phyloP scores from a whole-genome alignment of 2,329 filamentous ascomycete genomes.

The Sarocladiaceae sp. region DNA sequence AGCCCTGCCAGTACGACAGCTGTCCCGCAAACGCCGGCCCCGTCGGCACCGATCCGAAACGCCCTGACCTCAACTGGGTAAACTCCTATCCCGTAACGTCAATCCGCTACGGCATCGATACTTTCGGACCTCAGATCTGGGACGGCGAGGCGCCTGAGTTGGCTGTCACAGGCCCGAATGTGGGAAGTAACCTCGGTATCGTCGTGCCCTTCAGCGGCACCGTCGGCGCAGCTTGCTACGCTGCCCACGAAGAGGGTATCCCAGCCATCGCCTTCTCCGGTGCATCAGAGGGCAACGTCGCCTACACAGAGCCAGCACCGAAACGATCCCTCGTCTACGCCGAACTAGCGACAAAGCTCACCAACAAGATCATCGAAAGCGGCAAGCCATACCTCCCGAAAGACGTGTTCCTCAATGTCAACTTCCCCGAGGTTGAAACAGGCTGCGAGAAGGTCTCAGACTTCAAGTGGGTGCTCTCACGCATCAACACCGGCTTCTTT shows the following conservation, averaged over 20 bases:
- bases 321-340: slow-evolving; percentile 57
- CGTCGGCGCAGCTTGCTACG: slow-evolving; percentile 60
- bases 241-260: slow-evolving; percentile 48
- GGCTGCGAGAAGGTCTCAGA: slow-evolving; percentile 46
- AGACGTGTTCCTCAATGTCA: slow-evolving; percentile 63
- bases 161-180: slow-evolving; percentile 62
- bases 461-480: slow-evolving; percentile 61
- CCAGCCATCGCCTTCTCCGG: slow-evolving; percentile 68
- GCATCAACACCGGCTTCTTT: slow-evolving; percentile 54
- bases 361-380: slow-evolving; percentile 47
- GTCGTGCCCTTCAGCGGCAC: slow-evolving; percentile 60
- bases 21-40: slow-evolving; percentile 54
- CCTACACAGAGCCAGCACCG: slow-evolving; percentile 50
- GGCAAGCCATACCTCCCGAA: slow-evolving; percentile 60
- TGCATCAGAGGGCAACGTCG: slow-evolving; percentile 40
- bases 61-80: slow-evolving; percentile 63
- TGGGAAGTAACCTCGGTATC: slow-evolving; percentile 53
- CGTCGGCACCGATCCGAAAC: slow-evolving; percentile 51
- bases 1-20: slow-evolving; percentile 56
- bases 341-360: slow-evolving; percentile 55
- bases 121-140: slow-evolving; percentile 50
- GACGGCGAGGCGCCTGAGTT: slow-evolving; percentile 50
- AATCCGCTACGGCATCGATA: slow-evolving; percentile 59
- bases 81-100: slow-evolving; percentile 66
- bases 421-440: slow-evolving; percentile 53